Conservation (phyloP, 257 asterid species). For the Solanum chmielewskii region DNA sequence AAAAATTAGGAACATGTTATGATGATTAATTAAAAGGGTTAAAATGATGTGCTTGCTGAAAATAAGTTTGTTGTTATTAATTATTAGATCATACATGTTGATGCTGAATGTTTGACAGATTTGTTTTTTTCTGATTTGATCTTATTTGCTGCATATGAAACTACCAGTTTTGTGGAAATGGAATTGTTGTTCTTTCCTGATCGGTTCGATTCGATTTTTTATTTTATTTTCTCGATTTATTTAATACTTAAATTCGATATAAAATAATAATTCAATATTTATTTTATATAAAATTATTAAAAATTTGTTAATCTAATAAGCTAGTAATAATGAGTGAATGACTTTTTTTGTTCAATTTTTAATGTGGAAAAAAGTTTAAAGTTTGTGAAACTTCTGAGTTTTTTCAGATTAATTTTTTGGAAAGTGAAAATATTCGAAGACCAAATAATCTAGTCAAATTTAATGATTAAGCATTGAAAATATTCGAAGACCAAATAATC, state of each 20-base stretch:
- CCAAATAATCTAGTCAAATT: not conserved
- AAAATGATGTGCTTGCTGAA: not conserved
- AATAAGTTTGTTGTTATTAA: not conserved
- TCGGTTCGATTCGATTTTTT: no score
- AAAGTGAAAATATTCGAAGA: not conserved
- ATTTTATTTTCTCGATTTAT: no score
- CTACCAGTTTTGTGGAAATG: not conserved
- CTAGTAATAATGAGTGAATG: no score
- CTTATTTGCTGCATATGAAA: not conserved
- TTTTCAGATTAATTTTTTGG: not conserved
- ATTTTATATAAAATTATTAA: no score
- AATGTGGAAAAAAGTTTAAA: not conserved
- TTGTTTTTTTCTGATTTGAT: not conserved
- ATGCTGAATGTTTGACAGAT: not conserved
- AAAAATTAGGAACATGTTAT: not conserved
- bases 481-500: not conserved
- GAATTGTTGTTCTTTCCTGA: not conserved
- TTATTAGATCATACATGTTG: not conserved
- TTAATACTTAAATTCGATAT: fast-evolving
- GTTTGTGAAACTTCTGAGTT: not conserved
- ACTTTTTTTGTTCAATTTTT: no score
- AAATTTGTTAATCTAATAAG: fast-evolving
- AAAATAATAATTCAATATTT: fast-evolving
- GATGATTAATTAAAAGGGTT: not conserved
- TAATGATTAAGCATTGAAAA: not conserved